Evolutionary conservation across 2,329 filamentous ascomycete species (phyloP), one percentile per base, ranked within the genome.

Genomic region (Scortechinia acanthostroma): DNA sequence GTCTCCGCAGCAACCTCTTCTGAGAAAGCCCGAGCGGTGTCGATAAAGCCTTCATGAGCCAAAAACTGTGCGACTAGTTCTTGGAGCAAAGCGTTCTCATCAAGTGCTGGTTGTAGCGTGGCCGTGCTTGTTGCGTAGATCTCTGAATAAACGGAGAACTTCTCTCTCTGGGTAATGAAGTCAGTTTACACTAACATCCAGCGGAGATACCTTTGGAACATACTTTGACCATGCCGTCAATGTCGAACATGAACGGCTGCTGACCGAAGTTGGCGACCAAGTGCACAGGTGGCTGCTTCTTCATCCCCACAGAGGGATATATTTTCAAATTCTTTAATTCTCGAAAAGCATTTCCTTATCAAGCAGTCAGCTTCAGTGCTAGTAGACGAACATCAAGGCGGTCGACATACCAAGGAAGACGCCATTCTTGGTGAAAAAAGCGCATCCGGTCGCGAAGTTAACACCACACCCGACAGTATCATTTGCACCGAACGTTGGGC

Each of bases 21-120:
- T 3, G 87, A 82, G 69, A 98, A 97, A 0, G 88, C 89, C 50
- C 83, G 80, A 5, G 91, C 91, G 0, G 91, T 95, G 52, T 96
- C 91, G 4, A 96, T 85, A 53, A 96, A 97, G 48, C 93, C 93
- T 55, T 97, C 93, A 54, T 97, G 91, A 28, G 91, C 87, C 14
- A 98, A 70, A 53, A 95, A 97, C 63, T 96, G 91, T 30, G 90
- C 74, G 16, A 83, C 76, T 69, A 74, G 45, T 22, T 21, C n/a
- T 21, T 42, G 42, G 48, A 43, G 35, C 14, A 40, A 17, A 6
- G 35, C 35, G 10, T 10, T 6, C 35, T 40, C 35, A 19, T 19
- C 35, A 10, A 40, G 17, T 19, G 35, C 6, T 6, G 35, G 35
- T 40, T 19, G 35, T 6, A 40, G 35, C 13, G 6, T 40, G 13